Evolutionary conservation across 1,284 basidiomycete genomes (phyloP), one percentile per base, ranked within the genome.

Genomic region (Peniophora sp.): DNA sequence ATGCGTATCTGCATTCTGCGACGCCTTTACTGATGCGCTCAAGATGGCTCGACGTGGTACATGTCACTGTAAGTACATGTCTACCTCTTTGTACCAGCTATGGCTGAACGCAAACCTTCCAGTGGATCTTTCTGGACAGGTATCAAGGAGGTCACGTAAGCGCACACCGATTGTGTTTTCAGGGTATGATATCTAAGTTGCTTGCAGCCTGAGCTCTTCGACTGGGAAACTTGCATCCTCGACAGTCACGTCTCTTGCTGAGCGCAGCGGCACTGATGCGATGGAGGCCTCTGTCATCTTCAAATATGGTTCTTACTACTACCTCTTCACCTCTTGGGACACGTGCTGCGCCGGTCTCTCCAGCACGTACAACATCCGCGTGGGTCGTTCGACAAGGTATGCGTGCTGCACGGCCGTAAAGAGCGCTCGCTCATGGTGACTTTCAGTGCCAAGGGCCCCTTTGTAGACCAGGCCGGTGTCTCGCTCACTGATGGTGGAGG

Each of bases 261-360:
- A 68, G 50, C 73, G 77, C 27, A 70, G 71, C 5, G 69, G 66
- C 0, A 61, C 65, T 51, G 56, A 59, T 45, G 27, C 74, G 3
- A 69, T 78, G 48, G 77, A 80, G 58, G 77, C 71, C 19, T 71
- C 69, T 49, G 64, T 63, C 27, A 67, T 79, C 41, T 77, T 63
- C 65, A 70, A 77, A 56, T 59, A 65, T 53, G 69, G 69, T 20
- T 67, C 56, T 8, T 45, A 20, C 23, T 45, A 23, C 23, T 45
- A 45, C 22, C 67, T 83, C 24, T 82, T 81, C 63, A 71, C 72
- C 0, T 74, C 71, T 14, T 81, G 77, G 77, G 79, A 79, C 56
- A 66, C 63, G 1, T 81, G 79, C 63, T 82, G 80, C 63, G 44
- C 61, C 24, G 78, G 79, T 3, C 72, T 69, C 14, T 45, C 44